Evolutionary conservation across 106 monocot genomes (phyloP).

Genomic region (Posidonia australis): DNA sequence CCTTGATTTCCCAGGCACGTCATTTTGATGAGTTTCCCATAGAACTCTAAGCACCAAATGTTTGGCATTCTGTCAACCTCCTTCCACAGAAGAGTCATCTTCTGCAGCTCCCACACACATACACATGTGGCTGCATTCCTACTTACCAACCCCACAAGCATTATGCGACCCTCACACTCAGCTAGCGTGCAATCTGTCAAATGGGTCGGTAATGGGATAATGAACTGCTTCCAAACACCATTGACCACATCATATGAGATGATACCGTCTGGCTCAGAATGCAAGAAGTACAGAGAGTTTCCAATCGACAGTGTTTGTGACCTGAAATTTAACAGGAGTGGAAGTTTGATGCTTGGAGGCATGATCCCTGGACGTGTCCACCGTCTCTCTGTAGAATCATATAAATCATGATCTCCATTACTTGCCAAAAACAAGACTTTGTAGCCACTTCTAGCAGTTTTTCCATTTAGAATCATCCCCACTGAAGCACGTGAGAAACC

Average conservation of each 20-base stretch:
- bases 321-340: conserved; percentile 55
- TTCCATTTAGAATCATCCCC: conserved; percentile 60
- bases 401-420: conserved; percentile 57
- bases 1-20: conserved; percentile 69
- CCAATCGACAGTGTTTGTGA: conserved; percentile 52
- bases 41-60: conserved; percentile 82
- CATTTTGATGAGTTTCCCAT: conserved; percentile 74
- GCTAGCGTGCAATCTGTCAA: conserved; percentile 51
- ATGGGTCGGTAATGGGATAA: conserved; percentile 45
- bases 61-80: conserved; percentile 99
- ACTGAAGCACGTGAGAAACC: conserved; percentile 41
- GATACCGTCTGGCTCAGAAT: conserved; percentile 61
- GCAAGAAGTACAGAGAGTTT: conserved; percentile 67
- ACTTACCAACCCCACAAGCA: conserved; percentile 72
- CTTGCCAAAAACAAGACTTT: conserved; percentile 58
- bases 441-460: conserved; percentile 26
- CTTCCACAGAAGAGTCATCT: conserved; percentile 98
- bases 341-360: conserved; percentile 45
- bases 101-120: conserved; percentile 90
- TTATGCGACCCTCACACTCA: conserved; percentile 40
- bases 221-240: conserved; percentile 55
- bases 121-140: conserved; percentile 84
- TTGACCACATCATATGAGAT: conserved; percentile 46
- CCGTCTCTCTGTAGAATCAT: conserved; percentile 44
- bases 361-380: conserved; percentile 39